phyloP scores from a whole-genome alignment of 148 eudicot species.

The Persicaria tinctoria region DNA sequence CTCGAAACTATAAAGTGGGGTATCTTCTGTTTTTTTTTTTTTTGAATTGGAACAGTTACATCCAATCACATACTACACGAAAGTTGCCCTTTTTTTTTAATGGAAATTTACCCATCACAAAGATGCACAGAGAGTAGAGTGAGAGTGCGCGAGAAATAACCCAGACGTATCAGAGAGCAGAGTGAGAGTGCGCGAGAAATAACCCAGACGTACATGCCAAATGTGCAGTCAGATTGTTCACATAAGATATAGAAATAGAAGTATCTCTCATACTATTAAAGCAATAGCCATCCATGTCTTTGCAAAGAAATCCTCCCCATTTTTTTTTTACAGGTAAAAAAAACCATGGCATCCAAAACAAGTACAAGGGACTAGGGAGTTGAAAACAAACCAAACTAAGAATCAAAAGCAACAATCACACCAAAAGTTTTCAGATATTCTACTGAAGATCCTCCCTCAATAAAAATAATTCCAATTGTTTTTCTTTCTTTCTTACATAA shows the following conservation, averaged over 20 bases:
- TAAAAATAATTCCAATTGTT: background rate
- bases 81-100: constrained; percentile 10
- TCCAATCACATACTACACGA: background rate
- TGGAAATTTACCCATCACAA: constrained; percentile 19
- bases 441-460: background rate
- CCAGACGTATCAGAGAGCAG: no score
- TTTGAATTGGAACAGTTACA: no score
- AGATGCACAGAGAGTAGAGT: constrained; percentile 7
- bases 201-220: no score
- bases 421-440: background rate
- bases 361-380: background rate
- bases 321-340: no score
- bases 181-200: no score
- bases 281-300: no score
- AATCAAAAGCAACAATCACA: constrained; percentile 1
- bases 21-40: no score
- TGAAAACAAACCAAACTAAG: background rate
- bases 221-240: no score
- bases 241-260: no score
- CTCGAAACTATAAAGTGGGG: background rate
- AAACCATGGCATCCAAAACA: background rate
- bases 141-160: no score
- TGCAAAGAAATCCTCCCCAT: no score
- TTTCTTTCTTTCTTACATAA: background rate
- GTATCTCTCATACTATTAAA: no score